These are phyloP conservation scores for Mucor plumbeus DNA, from an alignment of 371 early-diverging fungal species.

Conservation along the genomic window DNA sequence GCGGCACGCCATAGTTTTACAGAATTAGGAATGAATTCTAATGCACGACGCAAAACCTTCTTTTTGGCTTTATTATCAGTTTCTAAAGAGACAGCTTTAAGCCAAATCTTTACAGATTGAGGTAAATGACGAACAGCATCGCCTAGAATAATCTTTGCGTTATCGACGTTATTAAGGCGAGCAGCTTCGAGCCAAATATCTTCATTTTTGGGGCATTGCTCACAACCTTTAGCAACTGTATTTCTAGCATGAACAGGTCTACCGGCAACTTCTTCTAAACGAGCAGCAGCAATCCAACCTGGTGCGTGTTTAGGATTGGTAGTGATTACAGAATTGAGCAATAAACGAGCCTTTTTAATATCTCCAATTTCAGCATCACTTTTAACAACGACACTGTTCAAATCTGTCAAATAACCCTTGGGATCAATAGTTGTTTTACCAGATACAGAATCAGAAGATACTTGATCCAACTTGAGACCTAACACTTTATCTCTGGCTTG, in stretches of 20 bases:
- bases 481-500: constrained; percentile 92
- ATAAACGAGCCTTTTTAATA: constrained; percentile 88
- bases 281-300: constrained; percentile 98
- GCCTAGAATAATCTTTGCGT: constrained; percentile 90
- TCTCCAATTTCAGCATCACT: constrained; percentile 93
- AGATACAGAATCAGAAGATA: constrained; percentile 69
- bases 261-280: constrained; percentile 93
- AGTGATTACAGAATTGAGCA: constrained; percentile 87
- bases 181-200: constrained; percentile 98
- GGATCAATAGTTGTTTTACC: constrained; percentile 91
- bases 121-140: constrained; percentile 91
- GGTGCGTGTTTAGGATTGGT: constrained; percentile 96
- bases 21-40: constrained; percentile 94
- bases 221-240: constrained; percentile 90
- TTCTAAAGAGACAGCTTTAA: constrained; percentile 88
- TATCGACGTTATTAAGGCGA: constrained; percentile 80
- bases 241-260: constrained; percentile 83
- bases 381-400: constrained; percentile 83
- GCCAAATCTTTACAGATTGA: constrained; percentile 93
- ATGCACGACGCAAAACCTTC: constrained; percentile 89
- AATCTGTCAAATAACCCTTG: constrained; percentile 92
- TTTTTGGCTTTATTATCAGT: constrained; percentile 76
- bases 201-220: constrained; percentile 91
- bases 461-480: constrained; percentile 87
- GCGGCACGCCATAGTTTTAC: constrained; percentile 93